These are phyloP conservation scores for Tuber microsphaerosporum DNA, from an alignment of 495 filamentous ascomycete species.

Conservation along the genomic window DNA sequence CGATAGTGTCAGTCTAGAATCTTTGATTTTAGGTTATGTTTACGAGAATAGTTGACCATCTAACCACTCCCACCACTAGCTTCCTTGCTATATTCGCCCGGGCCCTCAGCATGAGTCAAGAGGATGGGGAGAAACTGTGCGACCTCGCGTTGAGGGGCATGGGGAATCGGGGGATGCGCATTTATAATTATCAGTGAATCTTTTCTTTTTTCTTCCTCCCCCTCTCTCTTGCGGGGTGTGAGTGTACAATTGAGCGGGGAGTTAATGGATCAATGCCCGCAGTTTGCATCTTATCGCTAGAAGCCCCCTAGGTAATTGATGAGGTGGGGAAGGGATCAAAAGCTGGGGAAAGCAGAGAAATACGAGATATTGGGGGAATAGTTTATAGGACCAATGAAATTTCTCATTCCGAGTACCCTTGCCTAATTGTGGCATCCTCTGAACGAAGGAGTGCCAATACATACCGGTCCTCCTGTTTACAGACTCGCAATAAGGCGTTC, in stretches of 20 bases:
- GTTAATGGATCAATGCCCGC: neutral
- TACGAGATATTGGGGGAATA: neutral
- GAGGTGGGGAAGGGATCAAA: neutral
- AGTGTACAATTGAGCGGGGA: neutral
- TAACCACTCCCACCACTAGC: too few species aligned
- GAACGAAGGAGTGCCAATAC: neutral
- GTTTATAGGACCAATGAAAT: neutral
- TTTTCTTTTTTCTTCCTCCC: neutral
- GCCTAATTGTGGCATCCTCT: neutral
- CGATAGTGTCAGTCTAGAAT: too few species aligned
- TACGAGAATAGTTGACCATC: too few species aligned
- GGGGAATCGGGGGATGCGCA: slow-evolving; percentile 16
- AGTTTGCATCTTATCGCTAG: slow-evolving; percentile 5
- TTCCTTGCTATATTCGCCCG: too few species aligned
- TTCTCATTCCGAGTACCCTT: neutral
- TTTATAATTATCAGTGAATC: slow-evolving; percentile 9
- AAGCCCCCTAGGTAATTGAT: neutral
- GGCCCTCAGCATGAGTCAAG: neutral
- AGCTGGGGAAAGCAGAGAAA: neutral
- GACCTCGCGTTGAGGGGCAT: slow-evolving; percentile 11
- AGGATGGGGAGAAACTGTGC: slow-evolving; percentile 12
- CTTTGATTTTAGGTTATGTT: too few species aligned
- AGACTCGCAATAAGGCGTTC: too few species aligned
- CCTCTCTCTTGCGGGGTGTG: neutral
- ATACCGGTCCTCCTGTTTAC: neutral